Base-by-base conservation (phyloP, 805 yeast genomes). In the Yarrowia sp. region DNA sequence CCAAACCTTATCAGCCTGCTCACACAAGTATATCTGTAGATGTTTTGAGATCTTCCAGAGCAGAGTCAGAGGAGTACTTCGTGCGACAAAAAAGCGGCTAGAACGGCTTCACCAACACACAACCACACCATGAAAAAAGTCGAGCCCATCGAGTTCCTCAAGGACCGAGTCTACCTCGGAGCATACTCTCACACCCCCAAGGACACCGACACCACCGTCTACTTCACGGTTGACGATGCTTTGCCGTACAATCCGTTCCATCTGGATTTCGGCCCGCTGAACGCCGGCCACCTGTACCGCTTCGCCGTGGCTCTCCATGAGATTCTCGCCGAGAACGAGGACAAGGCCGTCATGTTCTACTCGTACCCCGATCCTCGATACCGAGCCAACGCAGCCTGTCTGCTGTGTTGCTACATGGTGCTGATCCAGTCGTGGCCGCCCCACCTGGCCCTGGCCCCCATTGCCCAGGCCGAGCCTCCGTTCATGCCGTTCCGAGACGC, bases 371-470 rank as follows among this genome's bases (percentile, higher is more conserved):
- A 88, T 31, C 83, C 96, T 0, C 84, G 87, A 65, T 86, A 86
- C 66, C 77, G 99, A 68, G 85, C 97, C 6, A 94, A 94, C 70
- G 96, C 98, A 16, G 97, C 98, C 4, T 91, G 98, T 73, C 78
- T 94, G 65, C 78, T 94, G 58, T 90, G 97, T 66, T 90, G 97
- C 70, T 94, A 94, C 74, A 91, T 94, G 97, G 77, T 94, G 0
- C 76, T 94, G 61, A 93, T 94, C 16, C 99, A 94, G 72, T 86
- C 90, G 13, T 94, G 99, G 99, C 90, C 97, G 1, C 99, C 99
- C 0, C 99, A 94, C 74, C 94, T 94, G 73, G 99, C 92, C 0
- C 76, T 94, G 66, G 97, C 96, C 64, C 99, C 99, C 0, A 82
- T 94, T 61, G 84, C 94, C 1, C 98, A 94, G 73, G 83, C 86